Evolutionary conservation across 805 yeast genomes (phyloP).

Genomic region (Ogataea pini): DNA sequence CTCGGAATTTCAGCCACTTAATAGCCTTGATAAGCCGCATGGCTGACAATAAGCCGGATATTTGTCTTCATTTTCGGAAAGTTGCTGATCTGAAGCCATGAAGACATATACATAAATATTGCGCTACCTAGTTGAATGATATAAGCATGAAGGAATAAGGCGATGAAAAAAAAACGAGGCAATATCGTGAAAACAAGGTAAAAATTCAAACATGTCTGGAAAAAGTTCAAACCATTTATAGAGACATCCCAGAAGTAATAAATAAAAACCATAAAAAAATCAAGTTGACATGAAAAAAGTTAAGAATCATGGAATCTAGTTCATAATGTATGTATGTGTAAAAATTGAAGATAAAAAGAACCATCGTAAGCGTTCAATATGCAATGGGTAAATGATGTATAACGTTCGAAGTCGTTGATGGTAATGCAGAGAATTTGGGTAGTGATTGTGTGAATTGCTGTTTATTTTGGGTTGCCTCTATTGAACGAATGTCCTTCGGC

Average conservation of each 20-base stretch:
- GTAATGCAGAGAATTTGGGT: neutral
- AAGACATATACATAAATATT: conserved; percentile 4
- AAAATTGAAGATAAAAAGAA: neutral
- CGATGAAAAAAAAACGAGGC: neutral
- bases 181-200: neutral
- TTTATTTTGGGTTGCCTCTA: neutral
- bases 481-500: conserved; percentile 1
- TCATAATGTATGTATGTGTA: neutral
- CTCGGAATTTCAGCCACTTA: no score
- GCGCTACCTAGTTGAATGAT: neutral
- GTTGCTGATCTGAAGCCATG: neutral
- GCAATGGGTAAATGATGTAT: neutral
- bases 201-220: neutral
- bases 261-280: conserved; percentile 2
- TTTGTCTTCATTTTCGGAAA: no score
- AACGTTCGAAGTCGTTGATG: conserved; percentile 1
- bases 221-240: neutral
- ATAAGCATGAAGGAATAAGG: neutral
- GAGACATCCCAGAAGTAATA: conserved; percentile 1
- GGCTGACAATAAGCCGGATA: neutral
- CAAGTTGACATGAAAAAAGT: neutral
- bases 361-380: conserved; percentile 1
- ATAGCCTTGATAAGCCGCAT: no score
- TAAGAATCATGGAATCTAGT: neutral
- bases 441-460: neutral